A percentile compares a stretch with the other conserved stretches of the same genome.
Conservation (phyloP, 2,329 filamentous ascomycete species). For the Didymella arachidicola region DNA sequence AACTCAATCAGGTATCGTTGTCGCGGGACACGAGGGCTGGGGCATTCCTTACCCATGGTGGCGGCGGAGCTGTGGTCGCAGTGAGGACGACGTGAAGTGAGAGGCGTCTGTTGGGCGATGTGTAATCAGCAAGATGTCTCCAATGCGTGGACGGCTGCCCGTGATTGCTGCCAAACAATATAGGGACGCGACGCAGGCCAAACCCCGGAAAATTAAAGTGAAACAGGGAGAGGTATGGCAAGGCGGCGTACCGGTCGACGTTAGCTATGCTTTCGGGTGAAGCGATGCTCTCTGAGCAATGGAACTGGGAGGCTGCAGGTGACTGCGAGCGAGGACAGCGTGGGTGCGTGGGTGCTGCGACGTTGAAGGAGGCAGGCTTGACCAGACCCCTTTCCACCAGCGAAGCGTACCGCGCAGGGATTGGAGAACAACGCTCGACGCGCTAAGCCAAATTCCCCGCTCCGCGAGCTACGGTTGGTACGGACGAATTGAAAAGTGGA, state of each 20-base stretch:
- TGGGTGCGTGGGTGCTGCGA: constrained; percentile 42
- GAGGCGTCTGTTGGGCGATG: constrained; percentile 40
- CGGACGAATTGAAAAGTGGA: constrained; percentile 15
- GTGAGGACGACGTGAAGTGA: constrained; percentile 42
- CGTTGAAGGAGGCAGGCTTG: constrained; percentile 47
- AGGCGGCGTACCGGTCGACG: constrained; percentile 48
- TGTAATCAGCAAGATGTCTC: constrained; percentile 33
- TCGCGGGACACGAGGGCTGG: constrained; percentile 22
- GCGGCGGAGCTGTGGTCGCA: constrained; percentile 41
- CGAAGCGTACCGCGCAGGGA: constrained; percentile 35
- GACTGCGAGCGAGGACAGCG: constrained; percentile 39
- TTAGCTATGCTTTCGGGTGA: constrained; percentile 48
- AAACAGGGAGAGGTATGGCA: constrained; percentile 32
- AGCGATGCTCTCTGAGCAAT: constrained; percentile 46
- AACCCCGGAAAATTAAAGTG: constrained; percentile 46
- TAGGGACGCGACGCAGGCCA: constrained; percentile 45
- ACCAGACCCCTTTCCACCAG: constrained; percentile 45
- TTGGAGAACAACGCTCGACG: constrained; percentile 44
- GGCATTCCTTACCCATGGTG: constrained; percentile 50
- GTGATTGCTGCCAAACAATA: constrained; percentile 40
- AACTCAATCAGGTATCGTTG: constrained; percentile 20
- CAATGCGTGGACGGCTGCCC: constrained; percentile 25
- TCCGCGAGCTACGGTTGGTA: constrained; percentile 23
- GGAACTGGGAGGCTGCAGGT: constrained; percentile 31
- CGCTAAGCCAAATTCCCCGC: constrained; percentile 46